Evolutionary conservation across 768 basidiomycete species (phyloP).

Genomic region (Pleurotus tuoliensis): DNA sequence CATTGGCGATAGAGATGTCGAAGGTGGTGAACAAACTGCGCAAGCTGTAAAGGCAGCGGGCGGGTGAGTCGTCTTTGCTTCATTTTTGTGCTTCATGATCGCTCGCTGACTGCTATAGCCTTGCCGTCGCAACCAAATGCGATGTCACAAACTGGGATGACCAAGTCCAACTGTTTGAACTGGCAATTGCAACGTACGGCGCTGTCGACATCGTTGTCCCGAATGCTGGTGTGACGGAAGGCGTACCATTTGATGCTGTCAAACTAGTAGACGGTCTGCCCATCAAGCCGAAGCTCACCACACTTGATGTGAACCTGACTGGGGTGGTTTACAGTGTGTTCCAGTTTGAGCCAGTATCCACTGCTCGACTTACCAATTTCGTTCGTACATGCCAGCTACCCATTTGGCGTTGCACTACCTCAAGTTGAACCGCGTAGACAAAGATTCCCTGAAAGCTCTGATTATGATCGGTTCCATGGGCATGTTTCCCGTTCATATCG

Average conservation of each 20-base stretch:
- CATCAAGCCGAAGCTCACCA: constrained; percentile 37
- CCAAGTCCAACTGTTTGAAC: constrained; percentile 47
- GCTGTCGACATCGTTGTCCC: constrained; percentile 54
- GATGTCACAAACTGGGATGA: constrained; percentile 55
- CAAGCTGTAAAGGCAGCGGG: constrained; percentile 35
- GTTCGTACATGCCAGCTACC: constrained; percentile 27
- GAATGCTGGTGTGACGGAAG: constrained; percentile 46
- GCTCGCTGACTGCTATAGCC: constrained; percentile 22
- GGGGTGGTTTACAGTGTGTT: constrained; percentile 45
- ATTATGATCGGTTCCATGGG: constrained; percentile 56
- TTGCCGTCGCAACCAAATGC: constrained; percentile 38
- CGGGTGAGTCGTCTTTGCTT: constrained; percentile 30
- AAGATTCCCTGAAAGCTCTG: constrained; percentile 42
- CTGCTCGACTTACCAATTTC: background rate
- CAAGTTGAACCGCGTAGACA: constrained; percentile 25
- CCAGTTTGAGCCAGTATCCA: background rate
- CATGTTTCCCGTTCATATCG: constrained; percentile 13
- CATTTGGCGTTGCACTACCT: constrained; percentile 53
- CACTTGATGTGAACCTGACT: constrained; percentile 45
- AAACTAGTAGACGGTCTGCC: constrained; percentile 37
- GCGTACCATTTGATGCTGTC: constrained; percentile 25
- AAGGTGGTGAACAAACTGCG: constrained; percentile 36
- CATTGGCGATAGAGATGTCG: constrained; percentile 47
- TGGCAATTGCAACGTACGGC: constrained; percentile 41
- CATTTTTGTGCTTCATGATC: background rate